Evolutionary conservation across 768 basidiomycete genomes (phyloP).

Genomic region (Leccinum sublutescens): DNA sequence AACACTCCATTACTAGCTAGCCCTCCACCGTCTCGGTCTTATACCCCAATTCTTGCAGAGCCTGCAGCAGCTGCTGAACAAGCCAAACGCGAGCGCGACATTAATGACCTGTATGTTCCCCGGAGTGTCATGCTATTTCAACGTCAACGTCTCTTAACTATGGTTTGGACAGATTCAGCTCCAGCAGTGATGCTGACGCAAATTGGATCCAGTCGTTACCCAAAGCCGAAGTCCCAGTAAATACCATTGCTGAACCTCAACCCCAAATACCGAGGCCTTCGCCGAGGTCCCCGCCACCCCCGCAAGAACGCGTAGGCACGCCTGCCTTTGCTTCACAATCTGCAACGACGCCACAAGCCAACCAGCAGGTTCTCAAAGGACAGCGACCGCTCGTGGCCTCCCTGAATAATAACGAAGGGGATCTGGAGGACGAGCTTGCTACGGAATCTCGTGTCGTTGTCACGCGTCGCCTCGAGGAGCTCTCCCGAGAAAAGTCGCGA

Average conservation of each 20-base stretch:
- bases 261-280: constrained; percentile 20
- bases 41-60: constrained; percentile 53
- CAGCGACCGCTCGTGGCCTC: constrained; percentile 18
- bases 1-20: constrained; percentile 34
- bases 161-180: constrained; percentile 41
- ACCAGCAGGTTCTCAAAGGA: constrained; percentile 14
- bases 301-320: constrained; percentile 10
- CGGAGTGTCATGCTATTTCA: not conserved
- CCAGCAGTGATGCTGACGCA: constrained; percentile 37
- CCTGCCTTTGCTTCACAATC: constrained; percentile 6
- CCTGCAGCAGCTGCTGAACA: constrained; percentile 35
- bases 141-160: not conserved
- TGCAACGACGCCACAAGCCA: not conserved
- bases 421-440: constrained; percentile 25
- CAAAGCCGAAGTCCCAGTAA: constrained; percentile 34
- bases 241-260: constrained; percentile 35
- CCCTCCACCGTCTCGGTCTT: constrained; percentile 47
- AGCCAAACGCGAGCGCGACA: constrained; percentile 44
- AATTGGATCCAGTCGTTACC: constrained; percentile 66
- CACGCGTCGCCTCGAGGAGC: constrained; percentile 17
- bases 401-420: constrained; percentile 20
- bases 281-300: constrained; percentile 17
- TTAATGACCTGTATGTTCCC: constrained; percentile 63
- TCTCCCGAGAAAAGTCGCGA: constrained; percentile 25
- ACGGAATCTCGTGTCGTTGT: constrained; percentile 6